Evolutionary conservation across 441 rosid species (phyloP), one percentile per base, ranked within the genome.

Genomic region (Corymbia calophylla): DNA sequence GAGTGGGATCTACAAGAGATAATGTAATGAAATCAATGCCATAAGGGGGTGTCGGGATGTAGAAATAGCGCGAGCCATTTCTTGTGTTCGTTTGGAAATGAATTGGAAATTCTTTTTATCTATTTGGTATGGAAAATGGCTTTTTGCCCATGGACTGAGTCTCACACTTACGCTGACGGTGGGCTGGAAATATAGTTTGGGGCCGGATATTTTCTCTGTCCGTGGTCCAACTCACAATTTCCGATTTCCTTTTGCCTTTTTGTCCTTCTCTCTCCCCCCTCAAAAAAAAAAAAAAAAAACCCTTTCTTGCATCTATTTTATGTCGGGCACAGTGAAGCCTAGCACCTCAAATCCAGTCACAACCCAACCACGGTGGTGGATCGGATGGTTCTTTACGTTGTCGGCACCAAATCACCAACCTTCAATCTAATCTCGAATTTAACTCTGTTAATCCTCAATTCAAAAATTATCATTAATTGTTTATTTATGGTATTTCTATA

Each of bases 371-470:
- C 5, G 17, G 0, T 0, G 32, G 18, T 62, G 32, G 68, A 13
- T 62, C 7, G 17, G 68, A 0, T 29, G 18, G 32, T 29, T 29
- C 1, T 62, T 62, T 27, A 60, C 15, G 0, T 18, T 6, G 2
- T 55, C 11, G 27, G 2, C 8, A 55, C 8, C 25, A 19, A 7
- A 1, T 19, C 60, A 55, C 27, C 1, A 55, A 8, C 27, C 19
- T 55, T 55, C 27, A 55, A 55, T 56, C 60, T 55, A 55, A 0
- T 3, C 60, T 55, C 1, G 4, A 19, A 56, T 23, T 56, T 56
- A 56, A 1, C 12, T 23, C 10, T 23, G 9, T 56, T 56, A 56
- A 56, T 23, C 29, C 1, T 21, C 2, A 0, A 1, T 55, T 25
- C 9, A 55, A 55, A 55, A 7, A 56, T 5, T 0, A 0, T 56